Conservation (phyloP, 2,329 filamentous ascomycete genomes). For the Metarhizium sp. region DNA sequence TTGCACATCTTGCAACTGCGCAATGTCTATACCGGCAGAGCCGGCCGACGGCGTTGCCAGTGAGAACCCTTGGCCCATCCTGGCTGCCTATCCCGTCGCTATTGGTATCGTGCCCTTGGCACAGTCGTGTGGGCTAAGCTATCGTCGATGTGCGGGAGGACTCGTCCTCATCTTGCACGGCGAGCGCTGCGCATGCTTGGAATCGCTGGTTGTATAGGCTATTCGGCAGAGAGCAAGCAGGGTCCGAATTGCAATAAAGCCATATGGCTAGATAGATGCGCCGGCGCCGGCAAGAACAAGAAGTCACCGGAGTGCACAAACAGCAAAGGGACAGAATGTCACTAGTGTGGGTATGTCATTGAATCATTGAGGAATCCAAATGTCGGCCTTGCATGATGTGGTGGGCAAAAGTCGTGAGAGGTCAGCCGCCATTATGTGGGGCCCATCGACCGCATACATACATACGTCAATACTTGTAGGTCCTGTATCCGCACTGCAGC, state of each 20-base stretch:
- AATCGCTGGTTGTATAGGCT: not conserved
- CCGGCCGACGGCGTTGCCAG: constrained; percentile 85
- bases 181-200: not conserved
- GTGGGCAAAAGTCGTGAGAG: too few relatives aligned
- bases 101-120: not conserved
- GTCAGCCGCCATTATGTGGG: too few relatives aligned
- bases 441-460: too few relatives aligned
- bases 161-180: constrained; percentile 1
- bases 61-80: constrained; percentile 95
- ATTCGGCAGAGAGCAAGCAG: not conserved
- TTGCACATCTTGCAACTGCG: constrained; percentile 79
- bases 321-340: too few relatives aligned
- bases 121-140: not conserved
- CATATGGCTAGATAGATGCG: not conserved
- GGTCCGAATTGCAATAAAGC: not conserved
- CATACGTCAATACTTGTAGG: too few relatives aligned
- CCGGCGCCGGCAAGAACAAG: too few relatives aligned
- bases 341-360: too few relatives aligned
- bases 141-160: not conserved
- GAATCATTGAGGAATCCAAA: too few relatives aligned
- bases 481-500: too few relatives aligned
- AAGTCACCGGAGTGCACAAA: not conserved
- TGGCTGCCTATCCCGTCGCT: not conserved
- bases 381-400: too few relatives aligned
- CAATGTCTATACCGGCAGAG: constrained; percentile 85